Evolutionary conservation across 768 basidiomycete genomes (phyloP).

Genomic region (Xerocomus brunneocitrinus): DNA sequence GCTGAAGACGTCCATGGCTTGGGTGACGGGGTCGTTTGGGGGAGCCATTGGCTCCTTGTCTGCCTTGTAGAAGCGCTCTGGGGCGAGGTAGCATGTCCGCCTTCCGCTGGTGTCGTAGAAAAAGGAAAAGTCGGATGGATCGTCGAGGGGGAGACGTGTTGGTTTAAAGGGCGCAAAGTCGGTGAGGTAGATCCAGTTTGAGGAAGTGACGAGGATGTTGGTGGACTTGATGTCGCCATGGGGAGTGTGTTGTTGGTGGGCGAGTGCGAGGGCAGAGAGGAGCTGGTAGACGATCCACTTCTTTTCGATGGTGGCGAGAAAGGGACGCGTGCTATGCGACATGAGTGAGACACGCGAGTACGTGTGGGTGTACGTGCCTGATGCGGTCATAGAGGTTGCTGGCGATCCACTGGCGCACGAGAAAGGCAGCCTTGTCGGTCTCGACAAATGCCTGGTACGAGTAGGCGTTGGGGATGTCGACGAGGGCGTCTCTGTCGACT

Average conservation of each 20-base stretch:
- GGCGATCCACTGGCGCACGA: constrained; percentile 91
- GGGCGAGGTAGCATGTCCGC: constrained; percentile 93
- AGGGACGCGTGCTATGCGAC: constrained; percentile 80
- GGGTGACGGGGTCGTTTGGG: constrained; percentile 80
- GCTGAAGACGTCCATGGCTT: constrained; percentile 97
- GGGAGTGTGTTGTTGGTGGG: constrained; percentile 79
- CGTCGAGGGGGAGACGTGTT: constrained; percentile 90
- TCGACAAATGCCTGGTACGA: constrained; percentile 87
- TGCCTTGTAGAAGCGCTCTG: constrained; percentile 89
- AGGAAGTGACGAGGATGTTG: constrained; percentile 93
- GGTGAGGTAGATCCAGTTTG: constrained; percentile 92
- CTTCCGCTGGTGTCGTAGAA: constrained; percentile 95
- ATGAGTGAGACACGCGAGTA: not conserved
- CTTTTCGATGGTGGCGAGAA: constrained; percentile 88
- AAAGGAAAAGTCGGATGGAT: constrained; percentile 96
- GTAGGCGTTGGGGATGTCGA: constrained; percentile 84
- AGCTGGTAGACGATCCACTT: constrained; percentile 98
- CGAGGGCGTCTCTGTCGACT: constrained; percentile 84
- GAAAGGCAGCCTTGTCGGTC: constrained; percentile 93
- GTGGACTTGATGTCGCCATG: constrained; percentile 98
- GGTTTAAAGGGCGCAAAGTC: constrained; percentile 97
- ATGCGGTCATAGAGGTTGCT: constrained; percentile 96
- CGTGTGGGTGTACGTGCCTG: constrained; percentile 52
- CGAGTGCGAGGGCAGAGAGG: constrained; percentile 76
- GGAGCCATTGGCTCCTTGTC: constrained; percentile 58